Conservation (phyloP, 2,329 filamentous ascomycete genomes). For the Madurella fahalii region DNA sequence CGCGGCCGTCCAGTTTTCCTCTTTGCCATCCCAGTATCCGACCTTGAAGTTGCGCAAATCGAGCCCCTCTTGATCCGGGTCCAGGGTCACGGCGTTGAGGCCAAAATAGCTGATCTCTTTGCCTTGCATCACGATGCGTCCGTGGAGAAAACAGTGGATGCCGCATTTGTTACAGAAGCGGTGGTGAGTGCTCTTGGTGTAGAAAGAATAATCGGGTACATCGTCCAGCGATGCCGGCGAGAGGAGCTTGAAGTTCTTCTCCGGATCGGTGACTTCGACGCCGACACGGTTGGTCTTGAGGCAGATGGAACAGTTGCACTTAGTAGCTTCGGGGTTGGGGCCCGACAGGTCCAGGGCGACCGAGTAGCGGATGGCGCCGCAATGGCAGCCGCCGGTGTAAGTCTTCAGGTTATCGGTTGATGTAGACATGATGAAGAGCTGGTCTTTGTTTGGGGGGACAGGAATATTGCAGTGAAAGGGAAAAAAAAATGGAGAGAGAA, state of each 20-base stretch:
- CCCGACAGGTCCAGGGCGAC: not conserved
- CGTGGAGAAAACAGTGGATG: constrained; percentile 3
- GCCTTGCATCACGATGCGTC: constrained; percentile 1
- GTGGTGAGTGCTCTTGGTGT: not conserved
- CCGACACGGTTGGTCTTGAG: constrained; percentile 7
- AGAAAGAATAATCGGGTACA: constrained; percentile 2
- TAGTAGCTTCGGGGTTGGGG: not conserved
- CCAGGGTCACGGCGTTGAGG: constrained; percentile 10
- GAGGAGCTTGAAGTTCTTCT: constrained; percentile 1
- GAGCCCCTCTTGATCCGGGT: constrained; percentile 3
- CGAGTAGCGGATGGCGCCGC: constrained; percentile 9
- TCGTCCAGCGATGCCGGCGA: not conserved
- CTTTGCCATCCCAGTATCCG: constrained; percentile 7
- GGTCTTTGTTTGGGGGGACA: not conserved
- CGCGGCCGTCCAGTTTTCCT: not conserved
- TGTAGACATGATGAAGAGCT: not conserved
- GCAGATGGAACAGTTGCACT: constrained; percentile 13
- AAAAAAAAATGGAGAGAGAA: not conserved
- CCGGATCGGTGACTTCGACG: not conserved
- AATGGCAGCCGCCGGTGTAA: constrained; percentile 8
- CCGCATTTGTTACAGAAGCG: constrained; percentile 7
- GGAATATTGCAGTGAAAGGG: not conserved
- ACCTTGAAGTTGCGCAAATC: constrained; percentile 5
- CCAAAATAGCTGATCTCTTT: not conserved
- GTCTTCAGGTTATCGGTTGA: not conserved